Evolutionary conservation across 2,329 filamentous ascomycete genomes (phyloP), one percentile per base, ranked within the genome.

Genomic region (Aurifilum marmelostoma): DNA sequence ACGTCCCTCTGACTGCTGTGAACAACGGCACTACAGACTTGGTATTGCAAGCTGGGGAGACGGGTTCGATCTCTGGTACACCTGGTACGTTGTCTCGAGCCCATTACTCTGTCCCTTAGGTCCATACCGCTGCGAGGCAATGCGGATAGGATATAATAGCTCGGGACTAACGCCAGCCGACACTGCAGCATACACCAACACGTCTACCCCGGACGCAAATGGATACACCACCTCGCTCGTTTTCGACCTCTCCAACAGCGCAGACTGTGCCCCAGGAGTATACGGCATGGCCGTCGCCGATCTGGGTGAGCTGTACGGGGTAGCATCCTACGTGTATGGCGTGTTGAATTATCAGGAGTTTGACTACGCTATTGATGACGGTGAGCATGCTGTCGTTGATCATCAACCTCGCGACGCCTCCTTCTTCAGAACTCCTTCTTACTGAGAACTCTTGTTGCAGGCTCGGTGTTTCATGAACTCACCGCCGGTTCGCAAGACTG

Each of bases 141-240:
- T n/a, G 18, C 34, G 3, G n/a, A 37, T 16, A 24, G 39, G 18
- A 8, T 34, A 24, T 32, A 21, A 18, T 34, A 34, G 34, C 12
- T 1, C 50, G 7, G 14, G 9, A 47, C 50, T 69, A 12, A 64
- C 37, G 37, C 47, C 39, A 37, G 59, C 24, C 27, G 27, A 8
- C 50, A 24, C 29, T 32, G 11, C 52, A 71, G 66, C 67, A 24
- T 71, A 66, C 58, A 14, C 56, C 16, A 70, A 70, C 63, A 68
- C 66, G 12, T 34, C 64, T n/a, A 34, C 16, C 37, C 18, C 52
- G 3, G 37, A 29, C 39, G 18, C 52, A 43, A 24, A 21, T 24
- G 39, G 54, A 12, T 60, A 59, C 54, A 32, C 37, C 24, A 65
- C 67, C 27, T 52, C 69, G 7, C 34, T 71, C 18, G 6, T 67